Evolutionary conservation across 2,329 filamentous ascomycete genomes (phyloP).

Genomic region (Furcasterigmium sp.): DNA sequence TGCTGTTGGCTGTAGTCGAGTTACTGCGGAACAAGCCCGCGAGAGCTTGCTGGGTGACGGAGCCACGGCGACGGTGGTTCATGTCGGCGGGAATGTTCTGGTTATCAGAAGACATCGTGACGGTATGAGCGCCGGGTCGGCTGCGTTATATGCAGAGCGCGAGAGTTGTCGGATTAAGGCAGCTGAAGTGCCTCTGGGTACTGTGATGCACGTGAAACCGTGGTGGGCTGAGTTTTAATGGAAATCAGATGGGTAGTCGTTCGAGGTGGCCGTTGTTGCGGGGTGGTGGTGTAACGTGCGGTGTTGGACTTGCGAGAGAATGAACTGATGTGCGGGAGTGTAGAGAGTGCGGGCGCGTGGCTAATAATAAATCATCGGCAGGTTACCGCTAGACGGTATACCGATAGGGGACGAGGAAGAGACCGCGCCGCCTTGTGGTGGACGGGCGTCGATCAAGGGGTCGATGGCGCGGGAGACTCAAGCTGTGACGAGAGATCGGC

Average conservation of each 20-base stretch:
- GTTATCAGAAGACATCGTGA: slow-evolving; percentile 12
- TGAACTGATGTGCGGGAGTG: slow-evolving; percentile 9
- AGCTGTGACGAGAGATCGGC: neutral
- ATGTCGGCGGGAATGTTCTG: slow-evolving; percentile 12
- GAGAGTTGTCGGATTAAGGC: neutral
- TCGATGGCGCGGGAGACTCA: neutral
- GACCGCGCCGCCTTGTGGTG: no score
- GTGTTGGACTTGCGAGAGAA: slow-evolving; percentile 11
- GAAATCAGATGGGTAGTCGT: slow-evolving; percentile 11
- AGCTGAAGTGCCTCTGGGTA: neutral
- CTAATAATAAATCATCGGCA: no score
- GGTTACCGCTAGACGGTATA: no score
- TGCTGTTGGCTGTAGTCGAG: slow-evolving; percentile 39
- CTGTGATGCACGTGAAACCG: neutral
- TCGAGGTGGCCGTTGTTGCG: slow-evolving; percentile 7
- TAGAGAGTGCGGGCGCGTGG: slow-evolving; percentile 7
- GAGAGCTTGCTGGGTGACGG: slow-evolving; percentile 51
- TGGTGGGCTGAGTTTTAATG: slow-evolving; percentile 9
- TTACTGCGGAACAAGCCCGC: slow-evolving; percentile 55
- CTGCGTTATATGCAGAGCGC: slow-evolving; percentile 5
- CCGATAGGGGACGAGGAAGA: no score
- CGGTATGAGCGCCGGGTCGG: no score
- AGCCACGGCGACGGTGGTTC: slow-evolving; percentile 43
- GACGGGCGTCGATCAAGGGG: slow-evolving; percentile 1
- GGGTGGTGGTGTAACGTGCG: slow-evolving; percentile 5